Base-by-base conservation (phyloP, 1,139 yeast species). In the Ogataea hybrid region DNA sequence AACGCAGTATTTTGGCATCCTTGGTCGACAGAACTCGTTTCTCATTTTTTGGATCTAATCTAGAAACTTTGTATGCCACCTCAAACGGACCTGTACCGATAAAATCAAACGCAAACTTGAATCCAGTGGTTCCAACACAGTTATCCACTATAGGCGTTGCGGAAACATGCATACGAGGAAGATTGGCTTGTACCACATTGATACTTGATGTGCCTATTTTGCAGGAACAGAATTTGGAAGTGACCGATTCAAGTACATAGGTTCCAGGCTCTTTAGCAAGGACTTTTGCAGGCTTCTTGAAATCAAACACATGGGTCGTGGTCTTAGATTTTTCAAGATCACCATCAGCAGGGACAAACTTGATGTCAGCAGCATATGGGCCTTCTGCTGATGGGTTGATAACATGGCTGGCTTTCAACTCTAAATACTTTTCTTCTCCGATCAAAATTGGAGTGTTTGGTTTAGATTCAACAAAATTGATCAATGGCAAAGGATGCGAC, bases 51-150 rank as follows among this genome's bases (percentile, higher is more conserved):
- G 61, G 64, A 25, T 70, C 64, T 16, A 77, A 69, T 43, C 78
- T 76, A 56, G 77, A 85, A 6, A 84, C 80, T 32, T 75, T 72
- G 48, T 82, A 81, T 32, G 71, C 73, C 14, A 89, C 71, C 35
- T 72, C 73, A 64, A 84, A 92, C 3, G 97, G 97, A 1, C 96
- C 84, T 21, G 80, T 75, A 12, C 98, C 98, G 5, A 75, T 66
- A 39, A 84, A 63, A 35, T 78, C 82, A 50, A 90, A 89, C 36
- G 76, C 75, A 45, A 88, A 79, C 18, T 69, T 67, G 52, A 72
- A 77, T 0, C 97, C 98, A 8, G 88, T 81, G 40, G 90, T 87
- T 1, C 98, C 98, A 25, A 94, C 85, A 67, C 99, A 92, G 45
- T 84, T 79, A 57, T 92, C 97, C 28, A 79, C 69, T 3, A 90